Percentiles rank a stretch among this genome's conserved stretches.
Evolutionary conservation across 1,284 basidiomycete genomes (phyloP).

Genomic region (Sporisorium iseilematis-ciliati): DNA sequence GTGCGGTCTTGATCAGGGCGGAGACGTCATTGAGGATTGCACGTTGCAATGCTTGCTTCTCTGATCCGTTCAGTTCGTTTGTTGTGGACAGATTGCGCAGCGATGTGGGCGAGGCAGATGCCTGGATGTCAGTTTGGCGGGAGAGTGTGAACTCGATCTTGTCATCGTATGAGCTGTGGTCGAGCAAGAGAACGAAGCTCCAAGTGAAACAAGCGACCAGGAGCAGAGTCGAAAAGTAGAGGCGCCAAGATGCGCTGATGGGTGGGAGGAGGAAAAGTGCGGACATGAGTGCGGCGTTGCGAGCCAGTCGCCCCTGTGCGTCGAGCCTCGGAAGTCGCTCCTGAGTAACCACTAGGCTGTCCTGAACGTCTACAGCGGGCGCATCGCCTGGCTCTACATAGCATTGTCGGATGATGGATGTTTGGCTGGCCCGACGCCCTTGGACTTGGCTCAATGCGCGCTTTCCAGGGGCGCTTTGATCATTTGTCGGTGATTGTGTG

Average conservation of each 20-base stretch:
- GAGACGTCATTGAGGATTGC: constrained; percentile 20
- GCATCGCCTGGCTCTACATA: constrained; percentile 27
- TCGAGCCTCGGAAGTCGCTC: constrained; percentile 32
- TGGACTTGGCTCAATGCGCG: neutral
- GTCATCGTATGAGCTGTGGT: constrained; percentile 29
- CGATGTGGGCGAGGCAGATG: constrained; percentile 12
- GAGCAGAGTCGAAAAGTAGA: constrained; percentile 34
- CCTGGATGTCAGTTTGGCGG: constrained; percentile 5
- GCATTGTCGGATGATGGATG: constrained; percentile 10
- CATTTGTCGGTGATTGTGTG: neutral
- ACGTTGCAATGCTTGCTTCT: constrained; percentile 29
- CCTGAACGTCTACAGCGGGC: neutral
- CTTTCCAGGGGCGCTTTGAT: neutral
- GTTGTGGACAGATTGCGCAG: constrained; percentile 13
- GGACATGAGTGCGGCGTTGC: constrained; percentile 30
- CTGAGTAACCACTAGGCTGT: neutral
- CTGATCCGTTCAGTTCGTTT: constrained; percentile 6
- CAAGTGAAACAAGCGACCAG: constrained; percentile 28
- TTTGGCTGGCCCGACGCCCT: constrained; percentile 9
- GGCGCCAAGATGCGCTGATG: constrained; percentile 27
- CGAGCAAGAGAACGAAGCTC: constrained; percentile 33
- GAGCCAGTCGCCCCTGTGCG: constrained; percentile 18
- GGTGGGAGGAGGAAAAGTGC: constrained; percentile 28
- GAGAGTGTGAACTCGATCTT: constrained; percentile 35
- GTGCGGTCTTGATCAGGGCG: constrained; percentile 51